Base-by-base conservation (phyloP, 169 alveolate species). In the Eimeria sp. region DNA sequence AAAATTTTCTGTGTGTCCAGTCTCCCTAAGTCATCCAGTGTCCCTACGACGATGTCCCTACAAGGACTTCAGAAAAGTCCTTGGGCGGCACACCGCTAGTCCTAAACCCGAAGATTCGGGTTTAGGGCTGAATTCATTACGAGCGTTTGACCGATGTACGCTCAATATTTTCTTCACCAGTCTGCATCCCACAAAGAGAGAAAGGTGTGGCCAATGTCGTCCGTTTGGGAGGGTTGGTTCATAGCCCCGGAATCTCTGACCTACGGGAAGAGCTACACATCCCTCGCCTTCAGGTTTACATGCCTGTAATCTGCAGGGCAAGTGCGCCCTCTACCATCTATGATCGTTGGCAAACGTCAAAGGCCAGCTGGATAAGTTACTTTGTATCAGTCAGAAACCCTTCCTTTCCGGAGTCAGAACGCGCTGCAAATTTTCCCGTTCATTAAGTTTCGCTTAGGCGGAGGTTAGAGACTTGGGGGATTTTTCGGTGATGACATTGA, bases 131-230 rank as follows among this genome's bases (percentile, higher is more conserved):
- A n/a, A n/a, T n/a, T n/a, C n/a, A n/a, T n/a, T 27, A 14, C 49
- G 80, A 70, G 47, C 0, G 47, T 22, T 70, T 13, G 51, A 14
- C 16, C 18, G 14, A 18, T 22, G 25, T 22, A 11, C 45, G 47
- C 2, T 9, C n/a, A 22, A 10, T 25, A 34, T 25, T 45, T 43
- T n/a, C 58, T 78, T 34, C 43, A 25, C 22, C 34, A 22, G 58
- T 65, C 88, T 20, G 88, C 90, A 3, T 54, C 90, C 90, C 90
- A 82, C 54, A 82, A 13, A 73, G 75, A 82, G 4, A 49, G 72
- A 30, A 82, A 30, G 45, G 5, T 9, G 51, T 3, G 2, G 18
- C 72, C 18, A n/a, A 54, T 73, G 7, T 51, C 72, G 7, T 3
- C 51, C 16, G 14, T 45, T 82, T 58, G 90, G 73, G 13, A 34